Base-by-base conservation (phyloP, 176 grass and related monocot genomes). In the Saccharum spontaneum region DNA sequence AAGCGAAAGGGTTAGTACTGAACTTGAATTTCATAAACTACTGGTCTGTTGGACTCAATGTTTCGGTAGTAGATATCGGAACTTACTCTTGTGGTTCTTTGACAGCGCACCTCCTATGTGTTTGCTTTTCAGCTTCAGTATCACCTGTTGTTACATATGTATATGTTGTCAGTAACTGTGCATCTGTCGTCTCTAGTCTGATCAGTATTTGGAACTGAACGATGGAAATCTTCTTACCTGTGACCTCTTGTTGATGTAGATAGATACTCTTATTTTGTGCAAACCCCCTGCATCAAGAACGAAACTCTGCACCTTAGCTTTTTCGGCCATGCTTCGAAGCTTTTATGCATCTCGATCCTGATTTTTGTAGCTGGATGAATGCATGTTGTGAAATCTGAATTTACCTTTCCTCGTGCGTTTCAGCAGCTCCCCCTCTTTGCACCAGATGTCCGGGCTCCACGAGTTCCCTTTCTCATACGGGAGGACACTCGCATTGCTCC, bases 111-210 rank as follows among this genome's bases (percentile, higher is more conserved):
- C 97, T 87, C 91, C 91, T 57, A 99, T 94, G 69, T 92, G 90
- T 76, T 99, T 96, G 93, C 93, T 96, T 78, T 96, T 99, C 36
- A 99, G 78, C 79, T 99, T 99, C 84, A 99, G 77, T 39, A 99
- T 83, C 61, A 99, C 97, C 97, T 98, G 86, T 76, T 44, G 24
- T 65, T 65, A 33, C 0, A 66, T 33, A 30, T 14, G 4, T 71
- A 76, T 30, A 59, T 46, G 44, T 37, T 59, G 54, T 59, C 20
- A 91, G 41, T 76, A 71, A 52, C 18, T 63, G 10, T 14, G 48
- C 33, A 62, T 61, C 3, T 55, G 4, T 88, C 15, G 4, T 88
- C 15, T 37, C 15, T 54, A 37, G 24, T 69, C 67, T 75, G 23
- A 43, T 2, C 15, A 64, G 11, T 13, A 79, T 62, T 59, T 75